Evolutionary conservation across 495 filamentous ascomycete genomes (phyloP), one percentile per base, ranked within the genome.

Genomic region (Jackrogersella minutella): DNA sequence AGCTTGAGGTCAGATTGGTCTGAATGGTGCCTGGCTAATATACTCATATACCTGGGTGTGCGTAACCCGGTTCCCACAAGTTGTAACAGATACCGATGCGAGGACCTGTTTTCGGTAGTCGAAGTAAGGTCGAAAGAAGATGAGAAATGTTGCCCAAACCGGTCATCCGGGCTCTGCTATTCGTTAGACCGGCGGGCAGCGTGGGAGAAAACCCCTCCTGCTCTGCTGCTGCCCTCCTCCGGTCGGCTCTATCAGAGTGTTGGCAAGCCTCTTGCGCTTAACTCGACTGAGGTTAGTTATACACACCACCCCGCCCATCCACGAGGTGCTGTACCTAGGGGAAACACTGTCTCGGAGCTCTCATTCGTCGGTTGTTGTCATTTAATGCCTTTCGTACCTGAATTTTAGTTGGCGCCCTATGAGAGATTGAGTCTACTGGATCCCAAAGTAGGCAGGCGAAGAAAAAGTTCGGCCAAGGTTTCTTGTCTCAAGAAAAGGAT

Each of bases 341-440:
- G 36, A 58, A 55, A 24, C 22, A 30, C 47, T 47, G 40, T 59
- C 46, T 56, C 40, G 36, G 49, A 36, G 36, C 43, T 55, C 50
- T 60, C 34, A 69, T 69, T 69, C 60, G 66, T 46, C 46, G 30
- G 46, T 19, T 22, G 11, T 53, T 50, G n/a, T 54, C 56, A 62
- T 61, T 69, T 61, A 62, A n/a, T 60, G 61, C 66, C 52, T 65
- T 57, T 51, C 61, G 61, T 69, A 65, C 66, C 66, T 69, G 66
- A 65, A 69, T 69, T 57, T 69, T 69, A 65, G 61, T 52, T 31
- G 50, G 28, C 37, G 39, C 56, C 51, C 50, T 53, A 59, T 47
- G 39, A 58, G 61, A 33, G 62, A 39, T 37, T 13, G 51, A 40
- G 8, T 60, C 53, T n/a, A 26, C 19, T 22, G 41, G 47, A 21